phyloP scores from a whole-genome alignment of 345 rosid species.

The Adansonia digitata region DNA sequence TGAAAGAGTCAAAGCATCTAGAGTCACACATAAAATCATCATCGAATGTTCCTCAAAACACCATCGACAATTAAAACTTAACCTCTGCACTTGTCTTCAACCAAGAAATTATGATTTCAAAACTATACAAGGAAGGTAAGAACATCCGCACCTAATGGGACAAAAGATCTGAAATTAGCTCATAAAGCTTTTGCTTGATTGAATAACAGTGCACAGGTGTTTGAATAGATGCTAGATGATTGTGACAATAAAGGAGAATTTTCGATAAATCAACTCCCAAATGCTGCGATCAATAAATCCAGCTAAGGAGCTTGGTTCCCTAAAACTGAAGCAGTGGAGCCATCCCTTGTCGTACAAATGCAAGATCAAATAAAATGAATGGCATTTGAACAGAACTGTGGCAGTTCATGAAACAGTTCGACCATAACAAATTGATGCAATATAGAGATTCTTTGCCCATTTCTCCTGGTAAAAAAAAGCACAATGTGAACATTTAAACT shows the following conservation, averaged over 20 bases:
- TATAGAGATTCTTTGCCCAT: conserved; percentile 91
- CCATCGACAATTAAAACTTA: conserved; percentile 11
- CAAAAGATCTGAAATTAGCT: conserved; percentile 14
- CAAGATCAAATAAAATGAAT: conserved; percentile 14
- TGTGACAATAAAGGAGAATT: conserved; percentile 31
- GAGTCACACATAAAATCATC: conserved; percentile 13
- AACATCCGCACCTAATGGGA: conserved; percentile 16
- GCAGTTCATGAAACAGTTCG: conserved; percentile 84
- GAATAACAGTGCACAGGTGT: conserved; percentile 36
- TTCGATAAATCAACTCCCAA: conserved; percentile 38
- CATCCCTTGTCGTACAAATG: conserved; percentile 20
- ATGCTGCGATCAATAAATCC: conserved; percentile 30
- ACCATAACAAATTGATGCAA: conserved; percentile 85
- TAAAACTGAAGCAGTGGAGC: conserved; percentile 21
- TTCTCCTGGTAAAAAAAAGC: conserved; percentile 62
- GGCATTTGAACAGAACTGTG: conserved; percentile 29
- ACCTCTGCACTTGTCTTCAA: conserved; percentile 38
- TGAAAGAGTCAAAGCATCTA: conserved; percentile 13
- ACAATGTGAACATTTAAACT: neutral
- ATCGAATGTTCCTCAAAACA: conserved; percentile 14
- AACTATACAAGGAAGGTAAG: conserved; percentile 35
- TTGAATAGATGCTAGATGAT: conserved; percentile 35
- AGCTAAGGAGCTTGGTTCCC: conserved; percentile 26
- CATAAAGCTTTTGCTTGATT: conserved; percentile 33
- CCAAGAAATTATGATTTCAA: conserved; percentile 23